Base-by-base conservation (phyloP, 768 basidiomycete species). In the Suillus weaverae region DNA sequence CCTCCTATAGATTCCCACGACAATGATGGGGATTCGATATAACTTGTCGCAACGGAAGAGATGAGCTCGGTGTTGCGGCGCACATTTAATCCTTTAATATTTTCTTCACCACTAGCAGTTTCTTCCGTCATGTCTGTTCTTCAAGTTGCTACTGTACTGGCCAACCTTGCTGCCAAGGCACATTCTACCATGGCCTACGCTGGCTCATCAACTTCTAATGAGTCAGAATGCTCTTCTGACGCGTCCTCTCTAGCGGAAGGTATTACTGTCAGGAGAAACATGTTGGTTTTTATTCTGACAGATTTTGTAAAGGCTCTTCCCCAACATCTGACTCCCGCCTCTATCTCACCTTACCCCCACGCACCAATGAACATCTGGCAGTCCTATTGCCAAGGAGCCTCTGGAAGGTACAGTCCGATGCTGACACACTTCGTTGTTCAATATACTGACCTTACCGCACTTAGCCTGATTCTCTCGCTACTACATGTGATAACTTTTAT, bases 301-400 rank as follows among this genome's bases (percentile, higher is more conserved):
- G 32, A 5, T 20, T 20, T 36, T 26, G 11, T 50, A 44, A 38
- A 77, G 74, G 18, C 46, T 71, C 69, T 50, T 50, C 26, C 14
- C 14, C 62, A 50, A 33, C 67, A 10, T 69, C 67, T 48, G 67
- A 65, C 61, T 62, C 66, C 64, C 68, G 63, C 66, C 69, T 61
- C 22, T 60, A 63, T 20, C 70, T 65, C 1, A 46, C 72, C 0
- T 69, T 64, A 10, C 62, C 71, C 20, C 72, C 69, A 4, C 77
- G 77, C 0, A 66, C 67, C 62, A 90, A 92, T 74, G 88, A 92
- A 75, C 90, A 93, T 70, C 84, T 94, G 33, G 92, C 92, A 26
- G 89, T 93, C 35, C 80, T 92, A 14, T 84, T 93, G 50, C 84
- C 86, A 32, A 86, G 80, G 71, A 77, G 79, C 61, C 83, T 91